These are phyloP conservation scores for Lunularia cruciata DNA, from an alignment of 225 moss, liverwort and hornwort species.

Conservation along the genomic window DNA sequence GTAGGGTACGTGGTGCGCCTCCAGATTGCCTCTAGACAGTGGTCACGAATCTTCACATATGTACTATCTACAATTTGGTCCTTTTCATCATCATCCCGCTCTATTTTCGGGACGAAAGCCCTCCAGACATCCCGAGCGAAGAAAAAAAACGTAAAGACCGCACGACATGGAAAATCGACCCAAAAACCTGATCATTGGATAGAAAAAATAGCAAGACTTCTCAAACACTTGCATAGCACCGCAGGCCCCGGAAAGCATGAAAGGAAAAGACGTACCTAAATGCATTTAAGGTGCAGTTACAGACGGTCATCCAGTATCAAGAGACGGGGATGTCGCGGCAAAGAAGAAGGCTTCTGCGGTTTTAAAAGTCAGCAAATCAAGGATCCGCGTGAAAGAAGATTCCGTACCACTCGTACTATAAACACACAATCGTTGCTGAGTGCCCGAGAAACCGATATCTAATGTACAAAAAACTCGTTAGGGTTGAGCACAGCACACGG, in stretches of 20 bases:
- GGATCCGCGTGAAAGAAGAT: conserved; percentile 13
- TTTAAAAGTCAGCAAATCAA: conserved; percentile 7
- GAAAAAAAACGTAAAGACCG: background rate
- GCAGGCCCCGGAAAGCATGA: background rate
- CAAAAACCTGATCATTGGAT: background rate
- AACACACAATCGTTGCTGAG: conserved; percentile 6
- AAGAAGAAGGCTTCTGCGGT: conserved; percentile 13
- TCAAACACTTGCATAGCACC: background rate
- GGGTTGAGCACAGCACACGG: conserved; percentile 13
- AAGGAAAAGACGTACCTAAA: conserved; percentile 31
- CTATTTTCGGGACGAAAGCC: background rate
- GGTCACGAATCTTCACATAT: background rate
- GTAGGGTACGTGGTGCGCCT: background rate
- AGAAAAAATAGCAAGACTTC: background rate
- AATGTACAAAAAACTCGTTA: conserved; percentile 23
- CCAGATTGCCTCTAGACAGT: background rate
- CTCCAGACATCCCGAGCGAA: background rate
- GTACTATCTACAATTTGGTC: background rate
- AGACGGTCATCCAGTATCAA: conserved; percentile 23
- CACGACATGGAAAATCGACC: background rate
- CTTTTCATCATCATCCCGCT: background rate
- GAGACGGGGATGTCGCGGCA: conserved; percentile 9
- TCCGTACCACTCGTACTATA: background rate
- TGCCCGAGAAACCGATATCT: conserved; percentile 3
- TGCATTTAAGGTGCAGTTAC: conserved; percentile 53